Conservation (phyloP, 2,329 filamentous ascomycete species). For the Penicillium psychrosexuale region DNA sequence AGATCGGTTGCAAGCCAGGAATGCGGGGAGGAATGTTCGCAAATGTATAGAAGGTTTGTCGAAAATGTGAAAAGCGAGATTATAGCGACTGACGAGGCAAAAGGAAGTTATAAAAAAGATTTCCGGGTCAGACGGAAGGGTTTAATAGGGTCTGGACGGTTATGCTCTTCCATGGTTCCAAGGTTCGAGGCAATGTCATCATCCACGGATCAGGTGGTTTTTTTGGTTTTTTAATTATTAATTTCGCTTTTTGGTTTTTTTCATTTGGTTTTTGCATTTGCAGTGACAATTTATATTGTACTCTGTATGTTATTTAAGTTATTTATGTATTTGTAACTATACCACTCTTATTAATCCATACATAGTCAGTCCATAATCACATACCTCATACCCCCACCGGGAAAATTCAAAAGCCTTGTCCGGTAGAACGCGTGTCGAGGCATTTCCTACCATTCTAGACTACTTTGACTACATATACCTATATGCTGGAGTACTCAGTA, state of each 20-base stretch:
- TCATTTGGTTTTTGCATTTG: background rate
- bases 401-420: background rate
- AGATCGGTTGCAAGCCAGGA: conserved; percentile 12
- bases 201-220: background rate
- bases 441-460: background rate
- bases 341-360: no score
- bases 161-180: background rate
- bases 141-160: background rate
- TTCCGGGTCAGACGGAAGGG: conserved; percentile 1
- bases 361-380: background rate
- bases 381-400: background rate
- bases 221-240: background rate
- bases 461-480: no score
- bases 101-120: background rate
- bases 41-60: background rate
- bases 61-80: background rate
- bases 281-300: no score
- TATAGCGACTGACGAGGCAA: background rate
- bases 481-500: no score
- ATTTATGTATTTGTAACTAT: background rate
- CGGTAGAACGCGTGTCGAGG: background rate
- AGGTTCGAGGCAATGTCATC: conserved; percentile 3
- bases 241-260: background rate
- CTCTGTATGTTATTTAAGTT: background rate
- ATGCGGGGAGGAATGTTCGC: conserved; percentile 16